Evolutionary conservation across 2,329 filamentous ascomycete genomes (phyloP), one percentile per base, ranked within the genome.

Genomic region (Beauveria bassiana): DNA sequence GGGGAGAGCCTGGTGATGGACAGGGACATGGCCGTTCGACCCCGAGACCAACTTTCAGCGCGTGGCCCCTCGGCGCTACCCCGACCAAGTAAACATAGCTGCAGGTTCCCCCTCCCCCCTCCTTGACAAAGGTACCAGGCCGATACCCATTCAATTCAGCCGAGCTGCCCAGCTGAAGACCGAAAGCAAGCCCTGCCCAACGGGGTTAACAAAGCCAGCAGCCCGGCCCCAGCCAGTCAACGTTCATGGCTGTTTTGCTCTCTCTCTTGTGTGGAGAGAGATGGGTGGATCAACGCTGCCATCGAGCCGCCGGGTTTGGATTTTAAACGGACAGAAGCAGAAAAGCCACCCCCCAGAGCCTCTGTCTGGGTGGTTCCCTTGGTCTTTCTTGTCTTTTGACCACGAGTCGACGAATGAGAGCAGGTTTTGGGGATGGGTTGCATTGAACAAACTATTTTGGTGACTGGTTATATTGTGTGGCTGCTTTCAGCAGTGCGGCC

Each of bases 311-410:
- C 22, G 22, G n/a, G 55, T 26, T 58, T 49, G 57, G 57, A 52
- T 45, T 52, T 59, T 52, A 59, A 46, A 52, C 57, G 57, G 57
- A 59, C 57, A 59, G 57, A 59, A 59, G 57, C 24, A 45, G 34
- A 59, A 59, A 24, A 59, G 57, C 57, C 34, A 50, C 31, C 54
- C 57, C 47, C 57, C 57, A 20, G 57, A 59, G 49, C 47, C 47
- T 40, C 24, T 52, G 49, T 40, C 24, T 52, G 49, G 8, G n/a
- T 52, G 38, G 40, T 53, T 28, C 20, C n/a, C n/a, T 49, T 10
- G 34, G 31, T 6, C 22, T 43, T 56, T 5, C 22, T 43, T 56
- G 12, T 10, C 18, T 56, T 16, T 46, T 45, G 22, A n/a, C 38
- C 28, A 58, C 28, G 24, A 47, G 46, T 59, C 20, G 56, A 52